Percentiles rank a stretch among this genome's conserved stretches.
phyloP scores from a whole-genome alignment of 768 basidiomycete genomes.

The Mycena leptocephala region DNA sequence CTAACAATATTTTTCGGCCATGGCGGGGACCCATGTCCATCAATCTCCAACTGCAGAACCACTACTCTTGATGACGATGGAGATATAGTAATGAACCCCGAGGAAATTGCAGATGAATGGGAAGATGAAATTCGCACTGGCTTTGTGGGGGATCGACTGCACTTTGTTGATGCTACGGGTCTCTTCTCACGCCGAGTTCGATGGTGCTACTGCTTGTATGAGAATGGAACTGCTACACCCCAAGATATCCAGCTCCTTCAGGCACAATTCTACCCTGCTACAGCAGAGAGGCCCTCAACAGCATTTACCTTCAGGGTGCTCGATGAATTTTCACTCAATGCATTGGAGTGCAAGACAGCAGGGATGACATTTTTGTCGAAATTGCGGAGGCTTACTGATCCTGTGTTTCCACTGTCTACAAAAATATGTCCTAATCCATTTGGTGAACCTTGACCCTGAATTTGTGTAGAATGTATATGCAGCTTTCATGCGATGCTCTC shows the following conservation, averaged over 20 bases:
- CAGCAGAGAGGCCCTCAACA: slow-evolving; percentile 19
- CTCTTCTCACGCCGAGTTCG: slow-evolving; percentile 6
- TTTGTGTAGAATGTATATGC: neutral
- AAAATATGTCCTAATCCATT: too few species aligned
- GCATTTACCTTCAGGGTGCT: slow-evolving; percentile 42
- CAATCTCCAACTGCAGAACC: neutral
- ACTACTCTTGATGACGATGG: neutral
- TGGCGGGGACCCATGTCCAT: slow-evolving; percentile 35
- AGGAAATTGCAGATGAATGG: neutral
- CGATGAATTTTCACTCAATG: slow-evolving; percentile 38
- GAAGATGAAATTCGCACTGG: neutral
- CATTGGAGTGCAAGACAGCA: slow-evolving; percentile 17
- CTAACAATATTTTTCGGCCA: slow-evolving; percentile 41
- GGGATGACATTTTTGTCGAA: slow-evolving; percentile 27
- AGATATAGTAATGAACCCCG: neutral
- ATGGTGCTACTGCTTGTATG: slow-evolving; percentile 4
- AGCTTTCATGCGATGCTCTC: neutral
- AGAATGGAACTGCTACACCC: neutral
- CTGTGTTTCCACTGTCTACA: neutral
- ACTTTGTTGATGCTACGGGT: slow-evolving; percentile 6
- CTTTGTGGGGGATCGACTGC: slow-evolving; percentile 8
- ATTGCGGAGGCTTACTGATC: slow-evolving; percentile 26
- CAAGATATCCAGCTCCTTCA: slow-evolving; percentile 33
- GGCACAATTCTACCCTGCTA: slow-evolving; percentile 31
- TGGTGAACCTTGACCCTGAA: too few species aligned